Evolutionary conservation across 257 asterid species (phyloP).

Genomic region (Knoxia roxburghii): DNA sequence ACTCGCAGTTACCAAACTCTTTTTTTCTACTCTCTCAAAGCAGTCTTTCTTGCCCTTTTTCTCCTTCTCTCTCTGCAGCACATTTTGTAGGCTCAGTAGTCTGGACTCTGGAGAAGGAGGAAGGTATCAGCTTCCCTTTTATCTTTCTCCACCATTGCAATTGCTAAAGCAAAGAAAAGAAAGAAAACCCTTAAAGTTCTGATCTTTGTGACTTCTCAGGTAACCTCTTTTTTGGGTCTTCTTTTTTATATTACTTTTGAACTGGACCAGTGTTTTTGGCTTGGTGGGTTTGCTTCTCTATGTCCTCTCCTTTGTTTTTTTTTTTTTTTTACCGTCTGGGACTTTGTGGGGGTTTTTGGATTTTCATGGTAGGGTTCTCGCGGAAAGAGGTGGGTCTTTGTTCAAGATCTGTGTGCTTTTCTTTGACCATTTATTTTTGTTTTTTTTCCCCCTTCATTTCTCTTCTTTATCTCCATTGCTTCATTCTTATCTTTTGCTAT

Average conservation of each 20-base stretch:
- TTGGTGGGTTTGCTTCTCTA: conserved; percentile 47
- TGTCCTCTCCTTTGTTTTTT: conserved; percentile 25
- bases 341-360: conserved; percentile 55
- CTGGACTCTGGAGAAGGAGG: background rate
- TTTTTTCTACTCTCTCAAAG: conserved; percentile 30
- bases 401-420: conserved; percentile 70
- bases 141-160: conserved; percentile 26
- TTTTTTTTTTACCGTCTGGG: conserved; percentile 27
- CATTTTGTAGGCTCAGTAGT: background rate
- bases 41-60: conserved; percentile 9
- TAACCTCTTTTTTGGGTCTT: conserved; percentile 29
- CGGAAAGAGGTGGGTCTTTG: conserved; percentile 52
- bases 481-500: conserved; percentile 42
- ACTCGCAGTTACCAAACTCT: conserved; percentile 28
- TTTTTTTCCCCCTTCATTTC: conserved; percentile 18
- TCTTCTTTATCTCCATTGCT: conserved; percentile 33
- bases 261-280: conserved; percentile 49
- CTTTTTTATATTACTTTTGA: conserved; percentile 44
- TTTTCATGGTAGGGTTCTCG: conserved; percentile 54
- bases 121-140: background rate
- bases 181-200: conserved; percentile 41
- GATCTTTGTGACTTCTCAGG: conserved; percentile 57
- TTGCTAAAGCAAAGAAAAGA: conserved; percentile 19
- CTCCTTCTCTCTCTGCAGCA: conserved; percentile 2
- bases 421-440: conserved; percentile 37